These are phyloP conservation scores for Salix viminalis DNA, from an alignment of 345 rosid species.

Conservation along the genomic window DNA sequence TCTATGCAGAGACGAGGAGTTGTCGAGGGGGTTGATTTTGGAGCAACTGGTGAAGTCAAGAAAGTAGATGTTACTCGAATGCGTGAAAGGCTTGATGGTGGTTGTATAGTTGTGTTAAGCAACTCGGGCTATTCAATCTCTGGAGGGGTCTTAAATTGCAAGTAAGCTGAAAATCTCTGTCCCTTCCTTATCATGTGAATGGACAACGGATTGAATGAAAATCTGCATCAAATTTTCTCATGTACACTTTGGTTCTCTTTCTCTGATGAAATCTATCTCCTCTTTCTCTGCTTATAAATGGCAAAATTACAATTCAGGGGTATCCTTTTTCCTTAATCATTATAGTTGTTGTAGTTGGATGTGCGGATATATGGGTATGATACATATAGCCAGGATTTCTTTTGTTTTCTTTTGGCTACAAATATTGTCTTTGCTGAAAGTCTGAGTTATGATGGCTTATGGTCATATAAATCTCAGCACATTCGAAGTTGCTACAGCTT, in stretches of 20 bases:
- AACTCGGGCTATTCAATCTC: constrained; percentile 91
- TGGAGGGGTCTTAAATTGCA: constrained; percentile 96
- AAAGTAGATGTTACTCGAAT: constrained; percentile 78
- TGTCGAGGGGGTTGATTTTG: constrained; percentile 88
- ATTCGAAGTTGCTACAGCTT: constrained; percentile 95
- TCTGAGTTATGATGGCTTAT: neutral
- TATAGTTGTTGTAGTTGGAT: no score
- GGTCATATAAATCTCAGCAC: constrained; percentile 52
- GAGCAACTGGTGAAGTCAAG: constrained; percentile 94
- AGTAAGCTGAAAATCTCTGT: constrained; percentile 41
- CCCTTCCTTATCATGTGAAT: neutral
- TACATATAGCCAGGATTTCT: neutral
- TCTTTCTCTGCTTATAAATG: neutral
- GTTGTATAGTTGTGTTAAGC: constrained; percentile 74
- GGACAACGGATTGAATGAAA: neutral
- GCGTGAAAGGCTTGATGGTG: constrained; percentile 81
- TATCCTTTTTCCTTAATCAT: no score
- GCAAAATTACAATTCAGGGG: no score
- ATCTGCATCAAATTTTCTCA: neutral
- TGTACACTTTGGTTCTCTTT: neutral
- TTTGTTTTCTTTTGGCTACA: neutral
- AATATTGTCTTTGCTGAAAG: neutral
- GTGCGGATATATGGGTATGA: neutral
- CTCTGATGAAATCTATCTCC: neutral
- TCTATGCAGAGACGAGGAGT: constrained; percentile 81